phyloP scores from a whole-genome alignment of 2,329 filamentous ascomycete genomes.

The Thelonectria blattea region DNA sequence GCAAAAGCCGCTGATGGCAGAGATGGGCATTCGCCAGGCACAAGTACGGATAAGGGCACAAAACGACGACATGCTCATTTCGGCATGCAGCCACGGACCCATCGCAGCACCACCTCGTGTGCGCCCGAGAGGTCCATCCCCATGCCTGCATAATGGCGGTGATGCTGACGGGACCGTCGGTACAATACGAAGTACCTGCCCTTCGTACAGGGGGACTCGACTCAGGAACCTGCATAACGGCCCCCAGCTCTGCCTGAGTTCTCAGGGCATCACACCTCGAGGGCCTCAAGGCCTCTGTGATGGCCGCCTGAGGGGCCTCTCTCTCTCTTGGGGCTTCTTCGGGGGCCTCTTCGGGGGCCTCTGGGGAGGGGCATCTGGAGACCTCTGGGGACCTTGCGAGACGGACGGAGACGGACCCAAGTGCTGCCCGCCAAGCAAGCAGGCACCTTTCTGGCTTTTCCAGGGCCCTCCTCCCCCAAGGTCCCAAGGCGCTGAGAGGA shows the following conservation, averaged over 20 bases:
- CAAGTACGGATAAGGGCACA: constrained; percentile 32
- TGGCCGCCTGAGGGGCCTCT: not conserved
- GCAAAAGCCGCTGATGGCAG: constrained; percentile 10
- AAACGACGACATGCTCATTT: constrained; percentile 35
- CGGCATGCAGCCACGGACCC: constrained; percentile 36
- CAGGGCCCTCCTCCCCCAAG: constrained; percentile 5
- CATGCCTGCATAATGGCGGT: constrained; percentile 23
- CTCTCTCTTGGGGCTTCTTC: no score
- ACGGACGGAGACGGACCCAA: no score
- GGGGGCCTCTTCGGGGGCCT: constrained; percentile 5
- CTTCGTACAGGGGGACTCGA: constrained; percentile 10
- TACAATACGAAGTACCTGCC: not conserved
- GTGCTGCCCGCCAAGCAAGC: no score
- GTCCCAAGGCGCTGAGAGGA: not conserved
- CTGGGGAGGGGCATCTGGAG: not conserved
- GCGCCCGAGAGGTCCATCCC: constrained; percentile 6
- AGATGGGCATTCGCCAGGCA: constrained; percentile 23
- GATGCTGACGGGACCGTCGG: constrained; percentile 15
- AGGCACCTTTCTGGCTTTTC: not conserved
- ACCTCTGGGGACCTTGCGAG: constrained; percentile 5
- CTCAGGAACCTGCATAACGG: constrained; percentile 26
- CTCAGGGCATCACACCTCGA: constrained; percentile 15
- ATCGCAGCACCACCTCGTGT: constrained; percentile 13
- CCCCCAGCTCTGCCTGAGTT: constrained; percentile 22
- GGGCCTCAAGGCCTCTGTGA: constrained; percentile 10